phyloP scores from a whole-genome alignment of 495 filamentous ascomycete species.

The Talaromyces liani region DNA sequence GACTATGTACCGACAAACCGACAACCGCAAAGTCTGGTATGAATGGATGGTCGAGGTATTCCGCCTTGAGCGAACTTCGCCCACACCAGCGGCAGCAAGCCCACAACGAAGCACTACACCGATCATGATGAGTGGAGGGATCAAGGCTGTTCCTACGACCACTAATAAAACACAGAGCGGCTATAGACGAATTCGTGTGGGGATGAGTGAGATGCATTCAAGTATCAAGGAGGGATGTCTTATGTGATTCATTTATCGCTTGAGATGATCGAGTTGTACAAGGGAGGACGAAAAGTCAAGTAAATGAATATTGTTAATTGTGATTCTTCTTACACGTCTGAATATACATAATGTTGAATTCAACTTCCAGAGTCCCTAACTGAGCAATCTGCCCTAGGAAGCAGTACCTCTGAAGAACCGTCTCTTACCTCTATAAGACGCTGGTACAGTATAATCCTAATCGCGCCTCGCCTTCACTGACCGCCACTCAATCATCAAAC shows the following conservation, averaged over 20 bases:
- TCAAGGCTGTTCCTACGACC: conserved; percentile 19
- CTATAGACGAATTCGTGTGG: conserved; percentile 63
- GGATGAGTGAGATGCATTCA: conserved; percentile 76
- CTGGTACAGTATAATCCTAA: conserved; percentile 3
- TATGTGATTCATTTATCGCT: conserved; percentile 50
- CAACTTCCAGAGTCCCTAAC: neutral
- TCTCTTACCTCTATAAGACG: no score
- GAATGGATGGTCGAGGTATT: conserved; percentile 93
- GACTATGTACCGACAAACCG: conserved; percentile 90
- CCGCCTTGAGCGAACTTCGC: conserved; percentile 31
- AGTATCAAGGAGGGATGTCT: conserved; percentile 86
- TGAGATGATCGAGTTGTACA: neutral
- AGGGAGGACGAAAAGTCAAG: neutral
- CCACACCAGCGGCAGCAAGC: conserved; percentile 13
- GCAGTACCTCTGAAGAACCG: no score
- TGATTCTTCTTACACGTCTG: neutral
- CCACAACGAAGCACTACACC: conserved; percentile 13
- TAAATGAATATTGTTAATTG: neutral
- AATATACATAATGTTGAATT: neutral
- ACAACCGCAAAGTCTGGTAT: conserved; percentile 96
- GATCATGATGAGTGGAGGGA: conserved; percentile 24
- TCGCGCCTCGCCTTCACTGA: conserved; percentile 38
- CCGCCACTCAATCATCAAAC: conserved; percentile 49
- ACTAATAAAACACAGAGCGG: conserved; percentile 30
- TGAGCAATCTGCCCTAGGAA: no score